Base-by-base conservation (phyloP, 2,329 filamentous ascomycete genomes). In the Pseudogymnoascus sp. region DNA sequence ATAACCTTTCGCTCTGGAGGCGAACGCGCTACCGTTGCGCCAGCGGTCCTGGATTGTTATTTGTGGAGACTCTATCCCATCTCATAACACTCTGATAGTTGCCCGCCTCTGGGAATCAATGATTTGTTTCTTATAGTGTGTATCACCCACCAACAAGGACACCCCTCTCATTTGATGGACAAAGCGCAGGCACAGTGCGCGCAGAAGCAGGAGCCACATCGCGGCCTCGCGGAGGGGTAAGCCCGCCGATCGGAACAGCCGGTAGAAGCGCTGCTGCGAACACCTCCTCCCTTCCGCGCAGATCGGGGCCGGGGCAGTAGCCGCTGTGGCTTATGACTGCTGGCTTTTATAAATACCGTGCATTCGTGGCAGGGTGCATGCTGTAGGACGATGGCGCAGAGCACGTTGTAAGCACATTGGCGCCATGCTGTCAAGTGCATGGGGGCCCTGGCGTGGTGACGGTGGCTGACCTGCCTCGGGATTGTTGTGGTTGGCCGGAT, bases 1-100 rank as follows among this genome's bases (percentile, higher is more conserved):
- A 58, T 58, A 58, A 58, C 57, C 57, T 58, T 58, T 58, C 57
- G 37, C 57, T 58, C 57, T 58, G 57, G 57, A 58, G 57, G 57
- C 57, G 57, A 58, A 58, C 57, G 57, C 57, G 57, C 57, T 58
- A 58, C 57, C 57, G 57, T 58, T 58, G 57, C 57, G 57, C 57
- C 37, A 58, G 57, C 57, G 37, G 57, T 58, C 57, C 35, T 58
- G 22, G 54, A 28, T 58, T 50, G 28, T 54, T 54, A 54, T 54
- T n/a, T 54, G 47, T 14, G 28, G 16, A 20, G 28, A 18, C n/a
- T 4, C 11, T 54, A 54, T 33, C 1, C 9, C 3, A 54, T 54
- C 28, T 54, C n/a, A 33, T 54, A 54, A 2, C 28, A 16, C 3
- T 11, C 12, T 25, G 22, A 33, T 14, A 33, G 0, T 12, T 6